Percentiles rank a stretch among this genome's conserved stretches.
Evolutionary conservation across 176 grass and related monocot species (phyloP).

Genomic region (Oryza longistaminata): DNA sequence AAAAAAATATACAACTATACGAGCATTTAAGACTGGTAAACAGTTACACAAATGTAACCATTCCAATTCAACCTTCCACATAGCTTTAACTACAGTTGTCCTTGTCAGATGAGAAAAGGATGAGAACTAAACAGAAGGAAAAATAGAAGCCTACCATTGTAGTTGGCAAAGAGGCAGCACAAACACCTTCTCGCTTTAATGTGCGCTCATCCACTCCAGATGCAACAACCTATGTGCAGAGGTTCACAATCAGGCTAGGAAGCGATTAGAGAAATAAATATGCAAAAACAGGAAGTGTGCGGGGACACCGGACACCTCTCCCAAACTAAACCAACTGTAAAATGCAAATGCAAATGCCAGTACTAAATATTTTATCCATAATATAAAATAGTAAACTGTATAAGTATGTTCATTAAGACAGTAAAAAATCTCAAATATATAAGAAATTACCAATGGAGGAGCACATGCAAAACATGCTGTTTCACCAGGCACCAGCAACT

Average conservation of each 20-base stretch:
- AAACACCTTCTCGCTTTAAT: constrained; percentile 95
- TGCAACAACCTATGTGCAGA: constrained; percentile 74
- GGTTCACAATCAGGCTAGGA: background rate
- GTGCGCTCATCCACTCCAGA: constrained; percentile 95
- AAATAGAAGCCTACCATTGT: constrained; percentile 64
- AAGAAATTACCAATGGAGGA: constrained; percentile 77
- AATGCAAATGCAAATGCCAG: constrained; percentile 8
- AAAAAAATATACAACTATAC: background rate
- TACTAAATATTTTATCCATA: constrained; percentile 9
- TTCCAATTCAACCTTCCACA: constrained; percentile 20
- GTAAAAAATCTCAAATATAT: constrained; percentile 31
- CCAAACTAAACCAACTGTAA: background rate
- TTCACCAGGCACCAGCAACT: constrained; percentile 89
- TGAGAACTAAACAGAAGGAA: background rate
- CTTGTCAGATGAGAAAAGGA: constrained; percentile 2
- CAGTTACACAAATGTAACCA: background rate
- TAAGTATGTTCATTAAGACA: constrained; percentile 40
- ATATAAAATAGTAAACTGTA: background rate
- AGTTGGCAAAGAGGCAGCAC: constrained; percentile 96
- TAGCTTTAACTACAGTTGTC: background rate
- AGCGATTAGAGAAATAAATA: constrained; percentile 7
- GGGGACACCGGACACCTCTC: background rate
- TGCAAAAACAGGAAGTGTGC: background rate
- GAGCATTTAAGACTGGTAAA: background rate
- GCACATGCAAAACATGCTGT: constrained; percentile 98